A percentile compares a stretch with the other conserved stretches of the same genome.
These are phyloP conservation scores for Eimeria acervulina DNA, from an alignment of 169 alveolate species.

Conservation along the genomic window DNA sequence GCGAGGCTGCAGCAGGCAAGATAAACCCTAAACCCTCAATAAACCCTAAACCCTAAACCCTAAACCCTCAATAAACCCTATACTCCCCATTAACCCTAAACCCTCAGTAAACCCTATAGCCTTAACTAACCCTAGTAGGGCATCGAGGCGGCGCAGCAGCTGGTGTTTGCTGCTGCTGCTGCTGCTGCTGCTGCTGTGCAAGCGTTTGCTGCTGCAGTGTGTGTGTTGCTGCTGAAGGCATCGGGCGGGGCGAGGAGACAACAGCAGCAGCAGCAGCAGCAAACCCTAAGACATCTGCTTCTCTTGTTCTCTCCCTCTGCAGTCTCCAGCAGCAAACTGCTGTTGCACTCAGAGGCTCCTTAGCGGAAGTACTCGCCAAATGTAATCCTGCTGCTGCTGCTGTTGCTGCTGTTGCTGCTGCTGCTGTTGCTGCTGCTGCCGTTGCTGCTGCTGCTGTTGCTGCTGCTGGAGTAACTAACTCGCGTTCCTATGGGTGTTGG, in stretches of 20 bases:
- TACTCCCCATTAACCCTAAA: neutral
- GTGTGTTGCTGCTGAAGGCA: neutral
- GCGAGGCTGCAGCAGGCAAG: conserved; percentile 1
- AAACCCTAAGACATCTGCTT: neutral
- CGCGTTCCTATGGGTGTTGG: too few species aligned
- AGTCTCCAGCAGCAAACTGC: conserved; percentile 62
- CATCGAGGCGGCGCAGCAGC: neutral
- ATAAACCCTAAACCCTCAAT: conserved; percentile 5
- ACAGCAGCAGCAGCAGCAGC: conserved; percentile 1
- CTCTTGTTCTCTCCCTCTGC: conserved; percentile 62
- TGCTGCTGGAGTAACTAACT: neutral
- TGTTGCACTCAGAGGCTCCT: conserved; percentile 32
- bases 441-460: conserved; percentile 17
- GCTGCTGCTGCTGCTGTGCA: conserved; percentile 6
- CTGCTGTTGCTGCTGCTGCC: conserved; percentile 5
- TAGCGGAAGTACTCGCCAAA: conserved; percentile 34
- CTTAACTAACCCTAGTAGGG: neutral
- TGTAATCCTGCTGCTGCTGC: conserved; percentile 42
- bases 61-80: conserved; percentile 24
- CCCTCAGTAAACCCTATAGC: neutral
- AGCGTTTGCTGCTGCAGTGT: neutral
- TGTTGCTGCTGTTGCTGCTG: conserved; percentile 14
- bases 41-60: conserved; percentile 28
- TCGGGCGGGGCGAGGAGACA: neutral
- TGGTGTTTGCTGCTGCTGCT: too few species aligned